Conservation (phyloP, 2,329 filamentous ascomycete species). For the Verticillium isaacii region DNA sequence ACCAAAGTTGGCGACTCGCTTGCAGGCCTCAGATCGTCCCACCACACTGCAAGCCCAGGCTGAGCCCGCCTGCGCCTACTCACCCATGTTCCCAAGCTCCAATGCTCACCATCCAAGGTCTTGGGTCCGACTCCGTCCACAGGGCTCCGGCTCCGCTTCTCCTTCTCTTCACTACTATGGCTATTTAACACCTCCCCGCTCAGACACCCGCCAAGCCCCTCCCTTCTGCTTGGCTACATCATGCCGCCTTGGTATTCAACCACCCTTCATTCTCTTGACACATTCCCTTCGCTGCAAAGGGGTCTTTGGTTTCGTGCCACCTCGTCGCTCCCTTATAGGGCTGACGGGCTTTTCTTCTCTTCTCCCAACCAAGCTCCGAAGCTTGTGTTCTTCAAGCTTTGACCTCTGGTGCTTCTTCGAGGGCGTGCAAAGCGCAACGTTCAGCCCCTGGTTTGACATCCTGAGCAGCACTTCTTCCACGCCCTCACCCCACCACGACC, state of each 20-base stretch:
- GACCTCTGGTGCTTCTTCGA: neutral
- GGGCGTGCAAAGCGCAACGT: too few species aligned
- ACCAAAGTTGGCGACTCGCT: neutral
- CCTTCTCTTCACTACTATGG: neutral
- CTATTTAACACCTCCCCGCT: neutral
- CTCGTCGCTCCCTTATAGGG: neutral
- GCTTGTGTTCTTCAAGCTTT: neutral
- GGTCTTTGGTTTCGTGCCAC: neutral
- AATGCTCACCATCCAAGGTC: neutral
- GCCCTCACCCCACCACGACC: neutral
- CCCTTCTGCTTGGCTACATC: neutral
- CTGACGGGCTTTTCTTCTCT: neutral
- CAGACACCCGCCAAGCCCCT: neutral
- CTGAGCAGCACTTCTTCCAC: neutral
- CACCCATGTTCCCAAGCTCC: neutral
- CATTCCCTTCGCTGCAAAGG: neutral
- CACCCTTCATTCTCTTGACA: neutral
- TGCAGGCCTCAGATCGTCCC: neutral
- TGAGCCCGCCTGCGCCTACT: neutral
- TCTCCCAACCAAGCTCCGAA: neutral
- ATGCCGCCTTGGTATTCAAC: neutral
- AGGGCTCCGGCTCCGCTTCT: neutral
- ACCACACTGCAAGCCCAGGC: neutral
- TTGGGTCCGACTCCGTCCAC: neutral
- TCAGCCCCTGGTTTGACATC: neutral